Evolutionary conservation across 2,329 filamentous ascomycete species (phyloP).

Genomic region (Beauveria medogensis): DNA sequence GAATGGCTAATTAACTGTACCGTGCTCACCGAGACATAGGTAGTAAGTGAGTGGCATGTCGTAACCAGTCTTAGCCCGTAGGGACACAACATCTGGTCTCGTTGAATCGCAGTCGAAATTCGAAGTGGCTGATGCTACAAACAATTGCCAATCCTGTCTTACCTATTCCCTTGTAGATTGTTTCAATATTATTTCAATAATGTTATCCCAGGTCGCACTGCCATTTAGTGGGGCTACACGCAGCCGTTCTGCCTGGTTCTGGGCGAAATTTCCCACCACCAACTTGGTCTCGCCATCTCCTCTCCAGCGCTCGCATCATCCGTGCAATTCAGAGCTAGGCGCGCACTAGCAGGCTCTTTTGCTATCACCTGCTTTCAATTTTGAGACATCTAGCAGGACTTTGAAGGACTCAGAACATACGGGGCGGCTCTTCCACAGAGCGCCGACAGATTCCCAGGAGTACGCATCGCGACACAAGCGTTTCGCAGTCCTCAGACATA

Average conservation of each 20-base stretch:
- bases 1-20: too few relatives aligned
- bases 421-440: neutral
- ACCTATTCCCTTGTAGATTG: neutral
- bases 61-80: too few relatives aligned
- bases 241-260: neutral
- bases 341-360: neutral
- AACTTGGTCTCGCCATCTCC: neutral
- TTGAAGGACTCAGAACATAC: neutral
- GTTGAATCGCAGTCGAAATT: too few relatives aligned
- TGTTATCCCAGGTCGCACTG: neutral
- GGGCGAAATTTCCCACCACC: neutral
- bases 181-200: neutral
- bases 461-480: conserved; percentile 9
- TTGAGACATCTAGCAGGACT: neutral
- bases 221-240: neutral
- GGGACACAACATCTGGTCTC: too few relatives aligned
- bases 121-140: too few relatives aligned
- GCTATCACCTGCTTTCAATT: neutral
- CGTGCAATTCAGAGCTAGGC: neutral
- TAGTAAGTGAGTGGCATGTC: too few relatives aligned
- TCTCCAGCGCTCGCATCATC: neutral
- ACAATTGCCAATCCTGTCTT: too few relatives aligned
- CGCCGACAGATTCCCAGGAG: conserved; percentile 6
- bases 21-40: too few relatives aligned
- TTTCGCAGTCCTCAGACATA: conserved; percentile 9